These are phyloP conservation scores for Talaromyces marneffei DNA, from an alignment of 2,329 filamentous ascomycete genomes.

Conservation along the genomic window DNA sequence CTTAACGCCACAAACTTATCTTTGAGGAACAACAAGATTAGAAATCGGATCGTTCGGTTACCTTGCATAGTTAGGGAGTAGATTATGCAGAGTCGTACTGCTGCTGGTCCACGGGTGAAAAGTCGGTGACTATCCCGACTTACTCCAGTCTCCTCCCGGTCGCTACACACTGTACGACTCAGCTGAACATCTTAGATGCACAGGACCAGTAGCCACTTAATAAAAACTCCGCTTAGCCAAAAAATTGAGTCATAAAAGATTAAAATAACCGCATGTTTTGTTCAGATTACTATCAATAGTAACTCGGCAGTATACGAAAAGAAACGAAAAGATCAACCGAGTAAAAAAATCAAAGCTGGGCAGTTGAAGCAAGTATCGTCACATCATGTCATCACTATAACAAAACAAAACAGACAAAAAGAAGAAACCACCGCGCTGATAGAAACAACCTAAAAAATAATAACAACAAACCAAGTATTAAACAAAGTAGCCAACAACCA, in stretches of 20 bases:
- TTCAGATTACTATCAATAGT: background rate
- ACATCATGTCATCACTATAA: background rate
- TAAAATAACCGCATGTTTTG: background rate
- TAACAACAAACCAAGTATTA: slow-evolving; percentile 5
- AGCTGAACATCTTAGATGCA: too few relatives aligned
- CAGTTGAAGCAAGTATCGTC: background rate
- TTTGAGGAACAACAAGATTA: too few relatives aligned
- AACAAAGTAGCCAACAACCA: slow-evolving; percentile 3
- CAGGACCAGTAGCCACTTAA: too few relatives aligned
- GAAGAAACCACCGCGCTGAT: background rate
- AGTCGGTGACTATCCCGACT: too few relatives aligned
- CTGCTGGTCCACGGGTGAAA: too few relatives aligned
- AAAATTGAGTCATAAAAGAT: background rate
- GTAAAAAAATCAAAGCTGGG: too few relatives aligned
- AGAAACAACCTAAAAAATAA: slow-evolving; percentile 12
- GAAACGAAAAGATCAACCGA: background rate
- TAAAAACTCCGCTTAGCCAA: background rate
- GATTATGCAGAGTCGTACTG: too few relatives aligned
- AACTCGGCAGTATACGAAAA: background rate
- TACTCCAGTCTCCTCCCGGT: too few relatives aligned
- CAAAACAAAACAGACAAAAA: background rate
- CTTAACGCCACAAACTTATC: too few relatives aligned
- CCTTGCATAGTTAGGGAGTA: too few relatives aligned
- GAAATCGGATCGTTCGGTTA: too few relatives aligned
- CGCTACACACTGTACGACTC: too few relatives aligned